Evolutionary conservation across 2,329 filamentous ascomycete species (phyloP).

Genomic region (Trichoderma breve): DNA sequence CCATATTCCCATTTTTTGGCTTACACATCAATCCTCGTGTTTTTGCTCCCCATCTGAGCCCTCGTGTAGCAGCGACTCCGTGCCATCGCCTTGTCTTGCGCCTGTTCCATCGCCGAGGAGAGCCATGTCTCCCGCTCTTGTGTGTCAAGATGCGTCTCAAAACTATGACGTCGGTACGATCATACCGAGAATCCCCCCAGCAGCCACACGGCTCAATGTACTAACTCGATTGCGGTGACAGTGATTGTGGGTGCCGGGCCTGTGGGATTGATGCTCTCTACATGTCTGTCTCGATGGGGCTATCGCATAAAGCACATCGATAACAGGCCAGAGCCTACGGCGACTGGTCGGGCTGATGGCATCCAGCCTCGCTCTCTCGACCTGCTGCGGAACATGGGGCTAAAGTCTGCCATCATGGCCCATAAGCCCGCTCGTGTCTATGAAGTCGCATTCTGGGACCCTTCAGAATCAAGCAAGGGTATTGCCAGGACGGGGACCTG

Average conservation of each 20-base stretch:
- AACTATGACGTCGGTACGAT: slow-evolving; percentile 18
- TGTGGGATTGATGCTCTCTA: slow-evolving; percentile 82
- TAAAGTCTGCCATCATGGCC: slow-evolving; percentile 86
- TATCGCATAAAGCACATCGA: slow-evolving; percentile 96
- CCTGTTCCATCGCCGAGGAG: background rate
- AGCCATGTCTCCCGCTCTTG: slow-evolving; percentile 12
- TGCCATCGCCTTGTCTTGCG: background rate
- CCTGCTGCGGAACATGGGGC: slow-evolving; percentile 81
- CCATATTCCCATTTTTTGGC: background rate
- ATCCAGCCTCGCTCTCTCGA: slow-evolving; percentile 89
- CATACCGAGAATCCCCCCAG: background rate
- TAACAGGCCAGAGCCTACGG: slow-evolving; percentile 79
- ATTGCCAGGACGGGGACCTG: slow-evolving; percentile 70
- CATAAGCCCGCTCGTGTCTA: slow-evolving; percentile 84
- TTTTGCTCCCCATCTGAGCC: background rate
- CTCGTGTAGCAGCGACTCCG: background rate
- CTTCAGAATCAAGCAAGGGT: slow-evolving; percentile 51
- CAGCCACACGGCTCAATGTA: background rate
- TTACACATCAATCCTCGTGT: background rate
- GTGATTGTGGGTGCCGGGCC: slow-evolving; percentile 90
- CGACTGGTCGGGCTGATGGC: slow-evolving; percentile 83
- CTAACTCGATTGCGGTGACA: slow-evolving; percentile 27
- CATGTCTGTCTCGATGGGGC: slow-evolving; percentile 85
- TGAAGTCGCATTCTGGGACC: slow-evolving; percentile 73
- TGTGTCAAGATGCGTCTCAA: slow-evolving; percentile 7